These are phyloP conservation scores for Vigna unguiculata DNA, from an alignment of 306 rosid species.

Conservation along the genomic window DNA sequence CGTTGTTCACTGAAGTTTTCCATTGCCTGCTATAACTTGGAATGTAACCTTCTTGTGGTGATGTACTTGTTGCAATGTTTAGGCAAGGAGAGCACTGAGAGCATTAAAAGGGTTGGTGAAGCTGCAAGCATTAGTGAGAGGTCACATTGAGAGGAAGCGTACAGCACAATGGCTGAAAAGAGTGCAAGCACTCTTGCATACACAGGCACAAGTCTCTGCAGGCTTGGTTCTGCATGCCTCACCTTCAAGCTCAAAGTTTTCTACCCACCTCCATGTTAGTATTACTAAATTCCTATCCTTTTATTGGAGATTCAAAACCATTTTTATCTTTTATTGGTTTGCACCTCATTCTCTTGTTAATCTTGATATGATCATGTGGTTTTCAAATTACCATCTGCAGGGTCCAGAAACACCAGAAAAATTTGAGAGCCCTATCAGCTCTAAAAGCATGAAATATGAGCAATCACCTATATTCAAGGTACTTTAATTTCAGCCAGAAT, in stretches of 20 bases:
- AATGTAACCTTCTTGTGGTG: constrained; percentile 10
- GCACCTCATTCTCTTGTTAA: not conserved
- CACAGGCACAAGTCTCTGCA: constrained; percentile 63
- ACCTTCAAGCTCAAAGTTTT: constrained; percentile 56
- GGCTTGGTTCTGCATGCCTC: constrained; percentile 52
- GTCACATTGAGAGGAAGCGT: constrained; percentile 86
- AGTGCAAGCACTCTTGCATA: constrained; percentile 69
- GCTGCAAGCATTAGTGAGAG: constrained; percentile 89
- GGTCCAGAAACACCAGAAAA: constrained; percentile 95
- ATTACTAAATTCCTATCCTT: not conserved
- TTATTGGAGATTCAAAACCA: not conserved
- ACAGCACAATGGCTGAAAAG: constrained; percentile 70
- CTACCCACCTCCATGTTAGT: constrained; percentile 64
- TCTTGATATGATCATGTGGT: constrained; percentile 11
- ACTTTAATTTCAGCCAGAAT: constrained; percentile 11
- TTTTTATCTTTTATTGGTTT: not conserved
- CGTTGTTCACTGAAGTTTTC: not conserved
- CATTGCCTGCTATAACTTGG: not conserved
- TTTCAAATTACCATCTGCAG: constrained; percentile 47
- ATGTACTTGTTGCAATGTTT: constrained; percentile 9
- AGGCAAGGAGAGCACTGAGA: constrained; percentile 90
- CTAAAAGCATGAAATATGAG: constrained; percentile 65
- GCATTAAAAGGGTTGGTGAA: constrained; percentile 91
- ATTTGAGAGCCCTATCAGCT: constrained; percentile 63
- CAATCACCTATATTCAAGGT: constrained; percentile 61